Evolutionary conservation across 75 land plant species (phyloP), one percentile per base, ranked within the genome.

Genomic region (Pinus tabuliformis): DNA sequence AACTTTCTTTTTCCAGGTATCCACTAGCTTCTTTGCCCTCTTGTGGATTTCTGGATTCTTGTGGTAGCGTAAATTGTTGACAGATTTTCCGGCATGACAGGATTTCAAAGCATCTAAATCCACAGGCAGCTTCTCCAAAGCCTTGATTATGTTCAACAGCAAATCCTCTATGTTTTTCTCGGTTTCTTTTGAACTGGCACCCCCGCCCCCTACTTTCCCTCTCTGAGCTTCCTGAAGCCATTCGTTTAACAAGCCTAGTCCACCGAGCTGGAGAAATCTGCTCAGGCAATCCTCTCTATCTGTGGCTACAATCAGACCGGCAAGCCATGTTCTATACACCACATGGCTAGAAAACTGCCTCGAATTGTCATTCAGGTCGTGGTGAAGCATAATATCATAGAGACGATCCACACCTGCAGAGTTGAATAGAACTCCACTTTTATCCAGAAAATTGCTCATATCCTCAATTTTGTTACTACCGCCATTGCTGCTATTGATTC

Each of bases 181-280:
- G 16, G 76, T 58, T 57, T 86, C 88, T 11, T 49, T 49, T 26
- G 60, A 73, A 18, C 84, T 72, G 62, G 65, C 73, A 7, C 77
- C 82, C 30, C 73, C 77, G 57, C 83, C 88, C 71, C 80, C 88
- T 56, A 71, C 59, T 65, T 84, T 86, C 33, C 86, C 82, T 63
- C 80, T 86, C 57, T 86, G 88, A 20, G 86, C 88, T 68, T 86
- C 88, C 78, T 86, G 88, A 5, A 86, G 82, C 88, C 88, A 86
- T 57, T 84, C 86, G 74, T 86, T 76, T 30, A 86, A 52, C 54
- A 86, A 26, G n/a, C 61, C 64, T 42, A 86, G 74, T 15, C 88
- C 88, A 17, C 88, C 88, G 16, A 83, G 79, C 5, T 84, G 74
- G 24, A 86, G 70, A 70, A 86, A 76, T 26, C 59, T 64, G 22